Evolutionary conservation across 2,329 filamentous ascomycete species (phyloP).

Genomic region (Bipolaris sorokiniana): DNA sequence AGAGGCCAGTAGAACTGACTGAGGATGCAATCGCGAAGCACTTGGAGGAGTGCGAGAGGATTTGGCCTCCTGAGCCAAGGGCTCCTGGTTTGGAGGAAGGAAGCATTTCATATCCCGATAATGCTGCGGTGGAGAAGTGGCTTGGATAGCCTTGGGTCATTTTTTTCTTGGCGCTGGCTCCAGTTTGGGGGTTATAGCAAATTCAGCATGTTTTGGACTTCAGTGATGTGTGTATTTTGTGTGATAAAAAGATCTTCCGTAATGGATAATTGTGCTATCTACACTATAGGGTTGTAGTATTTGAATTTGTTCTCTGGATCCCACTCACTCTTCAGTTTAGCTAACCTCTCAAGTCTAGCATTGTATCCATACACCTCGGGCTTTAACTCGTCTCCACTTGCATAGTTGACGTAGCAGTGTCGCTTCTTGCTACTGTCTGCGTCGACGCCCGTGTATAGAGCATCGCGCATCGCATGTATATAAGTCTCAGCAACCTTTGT

Average conservation of each 20-base stretch:
- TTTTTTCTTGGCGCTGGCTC: background rate
- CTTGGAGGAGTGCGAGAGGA: slow-evolving; percentile 2
- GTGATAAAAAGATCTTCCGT: too few relatives aligned
- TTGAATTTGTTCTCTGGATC: slow-evolving; percentile 39
- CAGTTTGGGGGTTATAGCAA: background rate
- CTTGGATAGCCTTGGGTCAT: background rate
- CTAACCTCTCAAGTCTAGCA: slow-evolving; percentile 32
- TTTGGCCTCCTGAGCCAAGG: slow-evolving; percentile 4
- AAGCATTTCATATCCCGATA: slow-evolving; percentile 2
- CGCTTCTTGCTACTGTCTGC: slow-evolving; percentile 13
- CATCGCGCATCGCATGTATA: slow-evolving; percentile 17
- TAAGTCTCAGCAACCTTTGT: slow-evolving; percentile 19
- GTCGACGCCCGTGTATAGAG: slow-evolving; percentile 18
- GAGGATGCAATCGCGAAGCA: slow-evolving; percentile 10
- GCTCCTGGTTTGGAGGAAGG: slow-evolving; percentile 5
- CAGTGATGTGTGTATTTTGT: too few relatives aligned
- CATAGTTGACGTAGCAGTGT: slow-evolving; percentile 46
- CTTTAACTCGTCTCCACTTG: slow-evolving; percentile 36
- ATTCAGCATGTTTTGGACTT: too few relatives aligned
- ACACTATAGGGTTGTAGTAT: slow-evolving; percentile 35
- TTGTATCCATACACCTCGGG: slow-evolving; percentile 43
- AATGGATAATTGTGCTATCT: background rate
- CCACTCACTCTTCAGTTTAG: slow-evolving; percentile 36
- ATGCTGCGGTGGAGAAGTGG: slow-evolving; percentile 5
- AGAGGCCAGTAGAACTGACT: slow-evolving; percentile 13